Percentiles rank a stretch among this genome's conserved stretches.
Evolutionary conservation across 2,329 filamentous ascomycete genomes (phyloP).

Genomic region (Volutella citrinella): DNA sequence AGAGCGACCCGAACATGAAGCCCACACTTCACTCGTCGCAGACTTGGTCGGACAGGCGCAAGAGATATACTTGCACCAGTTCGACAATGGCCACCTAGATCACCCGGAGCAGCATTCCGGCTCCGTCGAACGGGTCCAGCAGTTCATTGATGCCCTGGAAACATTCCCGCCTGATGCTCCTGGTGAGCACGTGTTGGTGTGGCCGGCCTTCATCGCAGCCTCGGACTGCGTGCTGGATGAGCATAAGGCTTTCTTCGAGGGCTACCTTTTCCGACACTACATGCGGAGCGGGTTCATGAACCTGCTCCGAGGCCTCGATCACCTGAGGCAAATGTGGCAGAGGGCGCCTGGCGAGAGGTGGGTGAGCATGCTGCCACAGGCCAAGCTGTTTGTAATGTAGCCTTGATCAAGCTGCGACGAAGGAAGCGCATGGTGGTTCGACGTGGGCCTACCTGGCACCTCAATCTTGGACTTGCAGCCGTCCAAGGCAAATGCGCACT

Average conservation of each 20-base stretch:
- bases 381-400: neutral
- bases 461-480: too few relatives aligned
- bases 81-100: neutral
- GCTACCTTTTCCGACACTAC: neutral
- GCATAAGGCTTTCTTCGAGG: conserved; percentile 7
- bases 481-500: too few relatives aligned
- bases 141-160: conserved; percentile 4
- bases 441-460: too few relatives aligned
- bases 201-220: conserved; percentile 7
- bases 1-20: neutral
- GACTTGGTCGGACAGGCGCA: conserved; percentile 2
- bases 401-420: too few relatives aligned
- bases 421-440: too few relatives aligned
- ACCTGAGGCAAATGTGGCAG: conserved; percentile 3
- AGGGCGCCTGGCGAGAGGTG: neutral
- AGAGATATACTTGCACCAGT: conserved; percentile 7
- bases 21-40: neutral
- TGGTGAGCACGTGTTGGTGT: conserved; percentile 6
- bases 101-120: neutral
- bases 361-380: neutral
- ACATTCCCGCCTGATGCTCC: conserved; percentile 3
- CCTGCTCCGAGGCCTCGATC: conserved; percentile 1
- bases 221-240: conserved; percentile 6
- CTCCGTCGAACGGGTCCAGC: conserved; percentile 1
- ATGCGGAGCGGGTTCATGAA: conserved; percentile 3